Evolutionary conservation across 2,329 filamentous ascomycete species (phyloP).

Genomic region (Chaetomiaceae sp.): DNA sequence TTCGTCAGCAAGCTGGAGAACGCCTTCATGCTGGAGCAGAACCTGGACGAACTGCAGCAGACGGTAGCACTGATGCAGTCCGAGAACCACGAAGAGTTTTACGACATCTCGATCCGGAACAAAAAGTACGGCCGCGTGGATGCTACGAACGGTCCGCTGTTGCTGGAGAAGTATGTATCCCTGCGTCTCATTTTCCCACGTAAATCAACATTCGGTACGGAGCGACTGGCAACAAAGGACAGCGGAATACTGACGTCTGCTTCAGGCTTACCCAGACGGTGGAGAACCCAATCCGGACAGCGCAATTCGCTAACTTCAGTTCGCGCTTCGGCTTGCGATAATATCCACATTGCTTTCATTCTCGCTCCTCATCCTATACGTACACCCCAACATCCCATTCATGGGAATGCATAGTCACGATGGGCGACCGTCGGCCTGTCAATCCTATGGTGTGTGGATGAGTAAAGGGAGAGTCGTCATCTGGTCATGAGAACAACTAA

Average conservation of each 20-base stretch:
- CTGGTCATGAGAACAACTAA: neutral
- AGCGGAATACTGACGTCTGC: neutral
- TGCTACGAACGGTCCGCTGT: conserved; percentile 75
- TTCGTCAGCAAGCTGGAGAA: conserved; percentile 87
- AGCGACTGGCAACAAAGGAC: too few relatives aligned
- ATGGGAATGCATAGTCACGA: too few relatives aligned
- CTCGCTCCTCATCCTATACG: too few relatives aligned
- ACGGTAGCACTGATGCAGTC: conserved; percentile 81
- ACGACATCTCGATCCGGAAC: conserved; percentile 82
- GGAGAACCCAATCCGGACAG: conserved; percentile 54
- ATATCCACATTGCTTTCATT: too few relatives aligned
- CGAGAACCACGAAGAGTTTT: conserved; percentile 95
- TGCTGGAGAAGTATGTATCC: conserved; percentile 90
- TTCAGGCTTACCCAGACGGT: conserved; percentile 52
- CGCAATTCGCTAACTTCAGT: conserved; percentile 64
- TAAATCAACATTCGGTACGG: neutral
- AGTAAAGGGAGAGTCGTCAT: conserved; percentile 1
- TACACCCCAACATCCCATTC: too few relatives aligned
- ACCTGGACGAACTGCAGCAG: conserved; percentile 88
- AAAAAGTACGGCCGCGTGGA: conserved; percentile 93
- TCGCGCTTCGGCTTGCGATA: conserved; percentile 64
- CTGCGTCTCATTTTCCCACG: neutral
- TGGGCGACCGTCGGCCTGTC: too few relatives aligned
- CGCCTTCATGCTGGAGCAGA: conserved; percentile 75
- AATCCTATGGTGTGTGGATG: neutral